phyloP scores from a whole-genome alignment of 768 basidiomycete genomes.

The Kwoniella sp. region DNA sequence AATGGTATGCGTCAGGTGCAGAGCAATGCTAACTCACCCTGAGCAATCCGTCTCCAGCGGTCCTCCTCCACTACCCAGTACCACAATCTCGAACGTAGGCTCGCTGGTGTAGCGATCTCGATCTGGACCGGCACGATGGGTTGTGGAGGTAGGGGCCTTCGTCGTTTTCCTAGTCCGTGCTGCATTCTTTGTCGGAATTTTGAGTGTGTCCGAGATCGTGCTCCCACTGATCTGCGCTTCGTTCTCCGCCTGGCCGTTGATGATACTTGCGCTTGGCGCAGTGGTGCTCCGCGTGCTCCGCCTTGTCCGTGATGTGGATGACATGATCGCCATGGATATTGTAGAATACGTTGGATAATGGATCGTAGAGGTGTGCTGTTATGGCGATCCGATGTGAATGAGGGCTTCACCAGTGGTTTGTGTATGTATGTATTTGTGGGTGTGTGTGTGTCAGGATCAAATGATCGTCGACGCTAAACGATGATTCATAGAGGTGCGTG shows the following conservation, averaged over 20 bases:
- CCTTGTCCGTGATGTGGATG: background rate
- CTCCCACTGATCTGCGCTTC: background rate
- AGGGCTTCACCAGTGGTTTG: too few relatives aligned
- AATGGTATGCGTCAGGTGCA: background rate
- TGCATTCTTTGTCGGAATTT: too few relatives aligned
- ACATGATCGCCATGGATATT: background rate
- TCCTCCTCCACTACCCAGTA: slow-evolving; percentile 77
- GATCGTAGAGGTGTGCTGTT: too few relatives aligned
- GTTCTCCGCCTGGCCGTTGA: background rate
- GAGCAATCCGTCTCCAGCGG: slow-evolving; percentile 87
- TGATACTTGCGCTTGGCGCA: background rate
- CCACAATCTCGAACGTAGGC: slow-evolving; percentile 55
- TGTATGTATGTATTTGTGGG: too few relatives aligned
- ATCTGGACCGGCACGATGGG: background rate
- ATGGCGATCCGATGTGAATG: too few relatives aligned
- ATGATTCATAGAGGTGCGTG: too few relatives aligned
- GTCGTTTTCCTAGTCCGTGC: background rate
- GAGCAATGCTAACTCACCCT: slow-evolving; percentile 63
- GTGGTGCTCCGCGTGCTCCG: background rate
- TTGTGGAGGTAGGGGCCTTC: background rate
- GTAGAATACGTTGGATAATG: too few relatives aligned
- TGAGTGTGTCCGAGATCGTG: background rate
- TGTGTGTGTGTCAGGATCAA: too few relatives aligned
- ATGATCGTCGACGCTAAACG: too few relatives aligned
- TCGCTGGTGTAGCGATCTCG: background rate